Evolutionary conservation across 495 filamentous ascomycete genomes (phyloP).

Genomic region (Annulohypoxylon bovei): DNA sequence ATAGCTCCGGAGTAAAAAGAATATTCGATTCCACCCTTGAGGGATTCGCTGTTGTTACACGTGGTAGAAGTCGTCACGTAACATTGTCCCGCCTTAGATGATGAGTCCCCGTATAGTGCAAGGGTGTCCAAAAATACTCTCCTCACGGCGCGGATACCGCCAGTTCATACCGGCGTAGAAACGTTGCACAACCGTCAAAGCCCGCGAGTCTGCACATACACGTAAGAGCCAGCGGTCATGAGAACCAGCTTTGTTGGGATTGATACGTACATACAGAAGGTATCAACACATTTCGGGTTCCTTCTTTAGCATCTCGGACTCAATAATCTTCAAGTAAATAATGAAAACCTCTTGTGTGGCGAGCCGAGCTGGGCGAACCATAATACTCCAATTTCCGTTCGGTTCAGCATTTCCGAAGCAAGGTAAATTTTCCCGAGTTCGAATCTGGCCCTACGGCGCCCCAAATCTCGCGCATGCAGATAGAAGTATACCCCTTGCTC

Average conservation of each 20-base stretch:
- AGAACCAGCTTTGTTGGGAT: constrained; percentile 14
- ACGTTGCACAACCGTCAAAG: constrained; percentile 22
- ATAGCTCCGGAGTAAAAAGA: constrained; percentile 4
- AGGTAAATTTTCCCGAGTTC: constrained; percentile 26
- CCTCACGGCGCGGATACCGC: constrained; percentile 39
- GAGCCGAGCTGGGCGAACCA: constrained; percentile 7
- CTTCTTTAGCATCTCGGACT: not conserved
- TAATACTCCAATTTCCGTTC: constrained; percentile 23
- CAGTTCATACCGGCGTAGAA: constrained; percentile 38
- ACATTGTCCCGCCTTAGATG: constrained; percentile 19
- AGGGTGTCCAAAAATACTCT: constrained; percentile 36
- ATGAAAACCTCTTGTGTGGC: constrained; percentile 2
- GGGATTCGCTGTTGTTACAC: constrained; percentile 20
- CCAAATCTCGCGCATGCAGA: constrained; percentile 35
- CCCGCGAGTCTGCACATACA: constrained; percentile 23
- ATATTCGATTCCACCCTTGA: constrained; percentile 4
- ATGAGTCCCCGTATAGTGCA: constrained; percentile 25
- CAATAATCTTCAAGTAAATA: constrained; percentile 5
- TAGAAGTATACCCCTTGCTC: constrained; percentile 26
- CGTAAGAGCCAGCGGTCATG: constrained; percentile 22
- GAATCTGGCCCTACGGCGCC: constrained; percentile 29
- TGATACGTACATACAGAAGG: constrained; percentile 13
- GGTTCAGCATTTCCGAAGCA: constrained; percentile 28
- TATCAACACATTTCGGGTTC: constrained; percentile 15
- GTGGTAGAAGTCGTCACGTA: constrained; percentile 27